These are phyloP conservation scores for Neonectria neomacrospora DNA, from an alignment of 2,329 filamentous ascomycete genomes.

Conservation along the genomic window DNA sequence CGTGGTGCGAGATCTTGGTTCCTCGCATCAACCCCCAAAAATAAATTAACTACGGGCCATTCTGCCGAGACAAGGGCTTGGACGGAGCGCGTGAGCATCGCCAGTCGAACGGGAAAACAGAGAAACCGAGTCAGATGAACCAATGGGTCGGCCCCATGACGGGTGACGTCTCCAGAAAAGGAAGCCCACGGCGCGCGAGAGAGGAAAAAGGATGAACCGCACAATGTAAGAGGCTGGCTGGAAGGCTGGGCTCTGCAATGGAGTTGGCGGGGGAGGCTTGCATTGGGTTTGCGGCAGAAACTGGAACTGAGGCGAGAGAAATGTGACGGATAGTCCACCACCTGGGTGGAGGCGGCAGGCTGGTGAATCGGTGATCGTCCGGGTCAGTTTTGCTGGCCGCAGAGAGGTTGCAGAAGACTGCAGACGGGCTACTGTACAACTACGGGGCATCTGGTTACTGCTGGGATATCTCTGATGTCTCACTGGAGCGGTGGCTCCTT, in stretches of 20 bases:
- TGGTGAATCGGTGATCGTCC: constrained; percentile 18
- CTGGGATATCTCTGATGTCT: constrained; percentile 6
- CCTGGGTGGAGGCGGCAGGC: constrained; percentile 6
- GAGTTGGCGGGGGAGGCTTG: neutral
- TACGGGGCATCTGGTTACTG: constrained; percentile 14
- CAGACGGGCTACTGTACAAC: constrained; percentile 21
- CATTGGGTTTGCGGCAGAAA: neutral
- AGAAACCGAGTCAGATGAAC: neutral
- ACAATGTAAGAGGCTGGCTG: constrained; percentile 29
- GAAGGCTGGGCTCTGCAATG: constrained; percentile 21
- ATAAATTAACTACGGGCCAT: constrained; percentile 14
- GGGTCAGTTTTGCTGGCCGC: constrained; percentile 6
- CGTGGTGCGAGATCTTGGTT: constrained; percentile 21
- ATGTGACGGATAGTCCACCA: neutral
- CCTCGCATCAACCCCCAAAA: constrained; percentile 3
- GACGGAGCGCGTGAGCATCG: neutral
- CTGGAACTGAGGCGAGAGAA: constrained; percentile 1
- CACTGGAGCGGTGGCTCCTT: neutral
- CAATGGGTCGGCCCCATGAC: constrained; percentile 1
- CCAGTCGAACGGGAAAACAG: neutral
- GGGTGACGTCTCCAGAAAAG: neutral
- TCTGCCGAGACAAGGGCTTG: constrained; percentile 19
- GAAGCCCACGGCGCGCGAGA: neutral
- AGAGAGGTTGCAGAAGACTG: constrained; percentile 8
- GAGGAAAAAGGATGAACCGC: neutral